Conservation (phyloP, 108 stramenopile species). For the Mediolabrus comicus region DNA sequence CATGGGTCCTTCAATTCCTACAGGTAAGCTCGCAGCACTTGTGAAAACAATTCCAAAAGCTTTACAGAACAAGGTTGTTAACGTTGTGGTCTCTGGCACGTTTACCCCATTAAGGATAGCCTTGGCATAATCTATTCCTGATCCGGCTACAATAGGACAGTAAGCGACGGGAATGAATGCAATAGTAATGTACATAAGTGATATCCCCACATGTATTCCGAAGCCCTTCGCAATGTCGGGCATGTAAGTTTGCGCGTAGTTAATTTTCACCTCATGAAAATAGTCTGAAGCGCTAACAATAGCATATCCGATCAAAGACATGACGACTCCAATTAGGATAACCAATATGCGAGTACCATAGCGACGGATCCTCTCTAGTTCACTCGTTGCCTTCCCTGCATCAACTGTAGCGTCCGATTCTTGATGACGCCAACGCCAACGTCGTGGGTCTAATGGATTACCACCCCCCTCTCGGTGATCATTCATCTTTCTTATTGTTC, state of each 20-base stretch:
- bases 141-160: slow-evolving; percentile 56
- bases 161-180: slow-evolving; percentile 33
- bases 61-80: slow-evolving; percentile 68
- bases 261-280: neutral
- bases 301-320: neutral
- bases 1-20: slow-evolving; percentile 87
- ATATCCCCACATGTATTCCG: neutral
- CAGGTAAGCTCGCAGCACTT: slow-evolving; percentile 59
- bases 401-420: neutral
- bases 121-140: slow-evolving; percentile 83
- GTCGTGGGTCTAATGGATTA: too few species aligned
- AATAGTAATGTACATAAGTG: neutral
- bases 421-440: too few species aligned
- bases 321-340: neutral
- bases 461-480: too few species aligned
- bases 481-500: neutral
- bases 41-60: slow-evolving; percentile 62
- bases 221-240: neutral
- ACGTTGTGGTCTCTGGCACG: slow-evolving; percentile 35
- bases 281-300: neutral
- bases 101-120: slow-evolving; percentile 72
- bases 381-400: neutral
- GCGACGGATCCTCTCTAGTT: neutral
- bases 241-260: neutral
- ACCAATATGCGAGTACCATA: neutral